phyloP scores from a whole-genome alignment of 257 asterid species.

The Henckelia pumila region DNA sequence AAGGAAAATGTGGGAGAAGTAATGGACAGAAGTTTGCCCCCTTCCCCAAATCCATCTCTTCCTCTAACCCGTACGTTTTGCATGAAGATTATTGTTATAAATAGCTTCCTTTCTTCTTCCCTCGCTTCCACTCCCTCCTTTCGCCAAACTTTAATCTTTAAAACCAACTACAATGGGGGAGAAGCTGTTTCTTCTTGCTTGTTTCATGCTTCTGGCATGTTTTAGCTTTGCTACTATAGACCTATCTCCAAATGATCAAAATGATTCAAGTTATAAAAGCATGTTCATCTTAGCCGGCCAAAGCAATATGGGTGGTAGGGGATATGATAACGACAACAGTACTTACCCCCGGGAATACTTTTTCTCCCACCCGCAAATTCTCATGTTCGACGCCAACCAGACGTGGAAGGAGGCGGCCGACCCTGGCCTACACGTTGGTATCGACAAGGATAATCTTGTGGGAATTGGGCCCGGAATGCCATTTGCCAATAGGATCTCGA shows the following conservation, averaged over 20 bases:
- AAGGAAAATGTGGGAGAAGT: background rate
- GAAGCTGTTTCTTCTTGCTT: background rate
- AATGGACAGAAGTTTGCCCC: background rate
- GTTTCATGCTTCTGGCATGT: background rate
- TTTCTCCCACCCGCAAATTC: background rate
- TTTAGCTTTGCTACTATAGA: background rate
- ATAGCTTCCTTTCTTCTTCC: background rate
- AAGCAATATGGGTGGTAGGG: background rate
- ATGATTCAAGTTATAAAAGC: background rate
- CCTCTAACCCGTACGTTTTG: background rate
- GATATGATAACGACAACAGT: background rate
- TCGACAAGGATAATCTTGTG: background rate
- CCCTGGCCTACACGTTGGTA: background rate
- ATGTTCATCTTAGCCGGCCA: background rate
- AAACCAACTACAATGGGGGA: background rate
- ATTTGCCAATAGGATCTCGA: background rate
- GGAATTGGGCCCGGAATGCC: background rate
- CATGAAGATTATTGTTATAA: too few relatives aligned
- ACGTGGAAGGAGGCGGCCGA: background rate
- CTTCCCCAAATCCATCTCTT: background rate
- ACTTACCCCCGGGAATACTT: background rate
- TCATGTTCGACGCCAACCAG: background rate
- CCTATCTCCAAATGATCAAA: background rate
- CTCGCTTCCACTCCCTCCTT: background rate
- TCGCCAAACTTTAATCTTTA: background rate